Conservation (phyloP, 1,139 yeast genomes). For the Geotrichum bryndzae region DNA sequence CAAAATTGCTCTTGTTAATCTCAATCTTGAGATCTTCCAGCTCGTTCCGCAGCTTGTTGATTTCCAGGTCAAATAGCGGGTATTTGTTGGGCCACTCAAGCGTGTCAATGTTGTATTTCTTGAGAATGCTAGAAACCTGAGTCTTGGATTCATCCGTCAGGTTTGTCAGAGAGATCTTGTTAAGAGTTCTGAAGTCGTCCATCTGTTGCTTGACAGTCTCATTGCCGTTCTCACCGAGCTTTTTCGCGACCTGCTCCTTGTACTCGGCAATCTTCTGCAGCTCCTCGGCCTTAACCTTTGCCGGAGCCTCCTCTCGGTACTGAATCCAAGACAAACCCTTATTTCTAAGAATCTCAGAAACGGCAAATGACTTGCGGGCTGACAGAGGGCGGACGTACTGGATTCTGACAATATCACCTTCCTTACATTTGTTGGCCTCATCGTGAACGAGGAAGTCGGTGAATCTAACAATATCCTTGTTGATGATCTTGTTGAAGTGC, state of each 20-base stretch:
- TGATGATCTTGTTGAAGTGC: conserved; percentile 57
- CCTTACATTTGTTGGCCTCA: conserved; percentile 84
- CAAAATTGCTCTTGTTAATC: conserved; percentile 25
- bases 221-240: conserved; percentile 24
- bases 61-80: conserved; percentile 28
- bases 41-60: conserved; percentile 25
- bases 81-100: conserved; percentile 47
- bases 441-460: conserved; percentile 90
- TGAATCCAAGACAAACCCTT: conserved; percentile 88
- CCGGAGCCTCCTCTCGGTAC: conserved; percentile 69
- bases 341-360: conserved; percentile 83
- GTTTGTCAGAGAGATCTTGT: conserved; percentile 8
- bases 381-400: conserved; percentile 86
- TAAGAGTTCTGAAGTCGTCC: conserved; percentile 25
- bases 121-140: conserved; percentile 31
- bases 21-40: conserved; percentile 26
- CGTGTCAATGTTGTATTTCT: conserved; percentile 47
- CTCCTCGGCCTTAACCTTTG: conserved; percentile 59
- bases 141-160: conserved; percentile 11
- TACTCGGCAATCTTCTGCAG: conserved; percentile 45
- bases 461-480: conserved; percentile 70
- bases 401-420: conserved; percentile 92
- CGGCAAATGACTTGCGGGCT: conserved; percentile 79
- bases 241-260: conserved; percentile 33
- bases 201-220: conserved; percentile 25